phyloP scores from a whole-genome alignment of 352 stramenopile species.

The Pythium aquatile region DNA sequence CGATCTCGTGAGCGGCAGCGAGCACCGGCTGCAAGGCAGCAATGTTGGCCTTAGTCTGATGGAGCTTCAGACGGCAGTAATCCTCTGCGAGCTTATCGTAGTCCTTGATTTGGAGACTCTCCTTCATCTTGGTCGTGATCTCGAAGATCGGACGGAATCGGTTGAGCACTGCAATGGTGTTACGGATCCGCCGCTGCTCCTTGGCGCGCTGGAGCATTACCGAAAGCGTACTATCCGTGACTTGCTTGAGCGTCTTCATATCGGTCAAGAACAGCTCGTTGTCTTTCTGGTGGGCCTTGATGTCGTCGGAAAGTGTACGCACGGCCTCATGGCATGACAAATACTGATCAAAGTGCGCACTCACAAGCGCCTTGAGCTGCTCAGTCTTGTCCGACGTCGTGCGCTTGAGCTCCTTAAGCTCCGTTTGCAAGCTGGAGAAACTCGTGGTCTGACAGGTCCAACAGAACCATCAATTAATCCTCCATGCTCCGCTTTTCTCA shows the following conservation, averaged over 20 bases:
- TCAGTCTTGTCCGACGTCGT: constrained; percentile 82
- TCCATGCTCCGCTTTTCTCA: not conserved
- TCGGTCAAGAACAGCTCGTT: constrained; percentile 46
- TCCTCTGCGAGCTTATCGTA: constrained; percentile 76
- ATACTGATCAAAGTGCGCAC: constrained; percentile 82
- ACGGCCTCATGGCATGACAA: constrained; percentile 80
- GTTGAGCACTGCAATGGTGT: constrained; percentile 66
- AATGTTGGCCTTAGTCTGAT: constrained; percentile 65
- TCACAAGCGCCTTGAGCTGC: constrained; percentile 81
- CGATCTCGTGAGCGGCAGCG: constrained; percentile 56
- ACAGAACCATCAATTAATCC: not conserved
- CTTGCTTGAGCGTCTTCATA: constrained; percentile 56
- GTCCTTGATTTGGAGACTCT: constrained; percentile 55
- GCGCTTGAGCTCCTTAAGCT: constrained; percentile 68
- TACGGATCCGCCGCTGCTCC: constrained; percentile 73
- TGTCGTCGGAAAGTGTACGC: constrained; percentile 55
- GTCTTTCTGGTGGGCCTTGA: constrained; percentile 61
- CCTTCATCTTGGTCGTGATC: constrained; percentile 75
- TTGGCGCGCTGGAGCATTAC: constrained; percentile 76
- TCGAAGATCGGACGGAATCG: constrained; percentile 71
- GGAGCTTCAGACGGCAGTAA: constrained; percentile 65
- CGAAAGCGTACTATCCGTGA: constrained; percentile 65
- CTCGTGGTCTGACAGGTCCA: constrained; percentile 44
- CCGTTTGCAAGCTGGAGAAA: constrained; percentile 54
- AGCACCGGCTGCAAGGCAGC: constrained; percentile 56